Conservation (phyloP, 805 yeast species). For the Hanseniaspora vineae region DNA sequence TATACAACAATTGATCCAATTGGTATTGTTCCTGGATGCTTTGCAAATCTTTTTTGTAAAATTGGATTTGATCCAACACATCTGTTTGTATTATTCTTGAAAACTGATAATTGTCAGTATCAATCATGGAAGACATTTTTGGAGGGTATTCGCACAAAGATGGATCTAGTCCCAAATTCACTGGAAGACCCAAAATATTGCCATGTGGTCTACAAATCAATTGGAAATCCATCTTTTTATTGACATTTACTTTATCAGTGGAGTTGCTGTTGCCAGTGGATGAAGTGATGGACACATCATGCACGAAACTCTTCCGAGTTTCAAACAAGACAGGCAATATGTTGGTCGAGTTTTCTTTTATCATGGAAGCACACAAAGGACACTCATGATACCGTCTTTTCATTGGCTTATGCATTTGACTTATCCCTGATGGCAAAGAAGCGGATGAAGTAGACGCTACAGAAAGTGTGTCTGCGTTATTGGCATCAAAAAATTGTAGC, state of each 20-base stretch:
- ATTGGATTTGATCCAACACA: constrained; percentile 35
- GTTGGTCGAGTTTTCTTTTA: constrained; percentile 33
- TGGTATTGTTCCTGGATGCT: constrained; percentile 38
- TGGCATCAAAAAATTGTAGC: constrained; percentile 38
- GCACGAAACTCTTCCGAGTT: constrained; percentile 24
- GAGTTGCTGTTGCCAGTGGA: constrained; percentile 26
- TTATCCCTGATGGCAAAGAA: background rate
- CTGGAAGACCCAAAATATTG: constrained; percentile 36
- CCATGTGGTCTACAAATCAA: constrained; percentile 46
- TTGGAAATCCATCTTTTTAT: constrained; percentile 43
- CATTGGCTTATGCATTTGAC: constrained; percentile 16
- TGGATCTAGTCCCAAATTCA: constrained; percentile 30
- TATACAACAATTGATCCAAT: constrained; percentile 46
- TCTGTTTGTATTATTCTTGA: constrained; percentile 64
- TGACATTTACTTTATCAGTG: constrained; percentile 33
- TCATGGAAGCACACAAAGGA: constrained; percentile 60
- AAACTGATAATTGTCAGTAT: constrained; percentile 18
- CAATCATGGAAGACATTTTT: constrained; percentile 29
- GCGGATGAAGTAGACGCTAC: background rate
- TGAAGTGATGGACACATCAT: too few species aligned
- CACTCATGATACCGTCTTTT: constrained; percentile 52
- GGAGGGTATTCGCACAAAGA: constrained; percentile 38
- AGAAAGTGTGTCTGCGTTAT: background rate
- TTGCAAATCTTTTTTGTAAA: constrained; percentile 47
- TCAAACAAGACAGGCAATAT: constrained; percentile 51